Conservation (phyloP, 768 basidiomycete species). For the Gyrodon lividus region DNA sequence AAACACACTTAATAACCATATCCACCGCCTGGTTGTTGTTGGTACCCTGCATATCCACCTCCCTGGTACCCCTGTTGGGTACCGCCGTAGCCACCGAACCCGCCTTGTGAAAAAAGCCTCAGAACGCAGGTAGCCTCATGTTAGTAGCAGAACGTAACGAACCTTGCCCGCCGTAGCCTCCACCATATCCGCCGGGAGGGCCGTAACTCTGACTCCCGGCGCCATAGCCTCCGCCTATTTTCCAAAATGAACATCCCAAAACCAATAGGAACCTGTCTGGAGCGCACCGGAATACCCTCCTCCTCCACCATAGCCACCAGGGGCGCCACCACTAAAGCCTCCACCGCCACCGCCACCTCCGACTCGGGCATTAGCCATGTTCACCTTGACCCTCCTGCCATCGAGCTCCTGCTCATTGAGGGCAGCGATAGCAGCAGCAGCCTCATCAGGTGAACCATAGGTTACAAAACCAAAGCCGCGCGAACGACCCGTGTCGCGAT, state of each 20-base stretch:
- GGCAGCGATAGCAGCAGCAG: constrained; percentile 68
- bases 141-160: neutral
- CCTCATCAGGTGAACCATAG: constrained; percentile 59
- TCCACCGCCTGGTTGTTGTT: constrained; percentile 26
- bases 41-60: constrained; percentile 26
- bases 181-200: constrained; percentile 26
- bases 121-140: neutral
- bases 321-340: constrained; percentile 28
- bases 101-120: constrained; percentile 4
- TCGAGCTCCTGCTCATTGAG: constrained; percentile 93
- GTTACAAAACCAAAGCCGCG: constrained; percentile 98
- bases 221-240: constrained; percentile 27
- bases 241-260: constrained; percentile 15
- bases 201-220: constrained; percentile 30
- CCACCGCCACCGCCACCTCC: constrained; percentile 49
- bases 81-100: constrained; percentile 13
- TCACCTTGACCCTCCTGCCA: constrained; percentile 87
- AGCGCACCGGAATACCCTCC: constrained; percentile 28
- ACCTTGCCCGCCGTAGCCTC: constrained; percentile 18
- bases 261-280: neutral
- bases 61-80: constrained; percentile 20
- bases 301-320: constrained; percentile 35
- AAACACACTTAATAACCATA: constrained; percentile 8
- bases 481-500: constrained; percentile 95
- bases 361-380: constrained; percentile 73